These are phyloP conservation scores for Sphagnum fallax DNA, from an alignment of 228 moss, liverwort and hornwort genomes.

Conservation along the genomic window DNA sequence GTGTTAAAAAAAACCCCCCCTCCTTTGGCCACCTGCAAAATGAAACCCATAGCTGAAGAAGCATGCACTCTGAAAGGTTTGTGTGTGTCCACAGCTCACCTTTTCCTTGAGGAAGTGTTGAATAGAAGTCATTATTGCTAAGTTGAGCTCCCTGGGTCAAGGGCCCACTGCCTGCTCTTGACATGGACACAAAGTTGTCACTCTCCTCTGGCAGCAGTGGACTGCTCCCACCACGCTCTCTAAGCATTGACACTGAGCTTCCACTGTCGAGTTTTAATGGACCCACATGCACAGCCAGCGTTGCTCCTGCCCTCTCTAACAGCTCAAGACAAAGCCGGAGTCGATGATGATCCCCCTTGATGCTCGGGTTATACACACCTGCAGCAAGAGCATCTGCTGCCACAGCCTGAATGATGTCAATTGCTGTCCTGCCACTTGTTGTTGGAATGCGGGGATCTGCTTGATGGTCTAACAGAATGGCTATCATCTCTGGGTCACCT, in stretches of 20 bases:
- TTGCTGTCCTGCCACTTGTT: slow-evolving; percentile 53
- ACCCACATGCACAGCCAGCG: slow-evolving; percentile 7
- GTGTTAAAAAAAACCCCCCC: too few relatives aligned
- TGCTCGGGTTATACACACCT: slow-evolving; percentile 29
- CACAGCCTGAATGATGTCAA: slow-evolving; percentile 54
- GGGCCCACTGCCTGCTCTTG: slow-evolving; percentile 11
- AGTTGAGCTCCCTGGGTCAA: slow-evolving; percentile 17
- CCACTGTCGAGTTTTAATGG: slow-evolving; percentile 20
- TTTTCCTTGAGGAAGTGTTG: slow-evolving; percentile 30
- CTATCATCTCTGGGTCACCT: slow-evolving; percentile 64
- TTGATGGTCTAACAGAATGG: slow-evolving; percentile 51
- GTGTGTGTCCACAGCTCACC: slow-evolving; percentile 12
- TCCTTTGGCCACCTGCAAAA: too few relatives aligned
- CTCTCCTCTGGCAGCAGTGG: slow-evolving; percentile 38
- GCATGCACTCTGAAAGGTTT: too few relatives aligned
- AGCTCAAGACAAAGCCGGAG: slow-evolving; percentile 47
- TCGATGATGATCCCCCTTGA: slow-evolving; percentile 44
- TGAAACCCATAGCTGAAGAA: too few relatives aligned
- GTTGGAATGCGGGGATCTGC: slow-evolving; percentile 49
- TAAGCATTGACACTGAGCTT: slow-evolving; percentile 42
- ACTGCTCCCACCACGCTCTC: slow-evolving; percentile 38
- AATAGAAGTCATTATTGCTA: slow-evolving; percentile 17
- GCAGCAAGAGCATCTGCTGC: slow-evolving; percentile 33
- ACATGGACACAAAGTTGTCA: slow-evolving; percentile 31
- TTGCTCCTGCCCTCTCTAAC: slow-evolving; percentile 33